Conservation (phyloP, 1,284 basidiomycete genomes). For the Ganoderma multipileum region DNA sequence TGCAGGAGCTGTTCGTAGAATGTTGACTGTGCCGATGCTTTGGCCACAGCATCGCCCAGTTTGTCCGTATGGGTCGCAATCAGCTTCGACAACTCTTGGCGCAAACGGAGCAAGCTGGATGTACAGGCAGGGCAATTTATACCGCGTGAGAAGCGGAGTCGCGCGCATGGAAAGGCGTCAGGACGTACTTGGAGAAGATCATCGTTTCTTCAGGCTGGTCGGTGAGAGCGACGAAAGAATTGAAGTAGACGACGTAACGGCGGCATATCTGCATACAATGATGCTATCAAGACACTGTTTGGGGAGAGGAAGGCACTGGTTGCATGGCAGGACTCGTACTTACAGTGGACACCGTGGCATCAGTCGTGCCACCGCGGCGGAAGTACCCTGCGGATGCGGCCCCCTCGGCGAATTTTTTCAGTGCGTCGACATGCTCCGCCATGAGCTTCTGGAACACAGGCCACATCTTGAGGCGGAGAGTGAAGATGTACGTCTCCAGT, state of each 20-base stretch:
- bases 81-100: constrained; percentile 86
- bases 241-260: constrained; percentile 82
- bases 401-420: constrained; percentile 84
- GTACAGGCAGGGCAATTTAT: background rate
- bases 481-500: constrained; percentile 81
- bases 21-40: constrained; percentile 72
- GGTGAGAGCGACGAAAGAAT: constrained; percentile 80
- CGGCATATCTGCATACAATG: constrained; percentile 53
- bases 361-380: constrained; percentile 67
- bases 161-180: background rate
- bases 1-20: constrained; percentile 83
- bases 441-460: constrained; percentile 90
- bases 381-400: constrained; percentile 68
- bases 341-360: constrained; percentile 68
- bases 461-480: constrained; percentile 86
- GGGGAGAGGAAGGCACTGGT: background rate
- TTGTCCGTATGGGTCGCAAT: constrained; percentile 76
- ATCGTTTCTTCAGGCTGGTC: constrained; percentile 90
- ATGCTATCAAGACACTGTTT: background rate
- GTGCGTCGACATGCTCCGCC: constrained; percentile 81
- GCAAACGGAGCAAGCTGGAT: constrained; percentile 80
- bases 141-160: constrained; percentile 10
- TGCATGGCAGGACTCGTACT: constrained; percentile 35
- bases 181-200: constrained; percentile 89
- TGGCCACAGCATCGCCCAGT: constrained; percentile 65